phyloP scores from a whole-genome alignment of 2,329 filamentous ascomycete genomes.

The Clathrospora elynae region DNA sequence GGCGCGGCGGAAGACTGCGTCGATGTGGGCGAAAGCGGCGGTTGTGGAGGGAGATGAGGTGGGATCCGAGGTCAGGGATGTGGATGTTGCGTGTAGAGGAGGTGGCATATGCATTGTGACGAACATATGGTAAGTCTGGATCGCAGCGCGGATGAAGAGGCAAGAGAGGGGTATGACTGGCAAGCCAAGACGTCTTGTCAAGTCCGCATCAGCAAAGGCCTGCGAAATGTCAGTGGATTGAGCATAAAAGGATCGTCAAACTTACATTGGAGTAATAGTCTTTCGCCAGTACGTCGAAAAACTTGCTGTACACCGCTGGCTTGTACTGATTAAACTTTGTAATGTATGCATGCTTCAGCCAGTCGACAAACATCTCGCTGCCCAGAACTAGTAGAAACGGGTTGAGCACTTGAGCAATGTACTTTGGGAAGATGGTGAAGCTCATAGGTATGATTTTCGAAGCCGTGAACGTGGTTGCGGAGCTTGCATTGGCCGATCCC shows the following conservation, averaged over 20 bases:
- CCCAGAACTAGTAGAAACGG: slow-evolving; percentile 94
- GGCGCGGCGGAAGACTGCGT: slow-evolving; percentile 75
- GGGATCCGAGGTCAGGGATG: slow-evolving; percentile 66
- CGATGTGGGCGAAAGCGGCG: slow-evolving; percentile 78
- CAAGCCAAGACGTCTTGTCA: slow-evolving; percentile 86
- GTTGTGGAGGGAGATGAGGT: slow-evolving; percentile 71
- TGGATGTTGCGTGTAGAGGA: slow-evolving; percentile 69
- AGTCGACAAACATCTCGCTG: slow-evolving; percentile 95
- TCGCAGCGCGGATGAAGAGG: slow-evolving; percentile 89
- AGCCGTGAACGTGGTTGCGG: slow-evolving; percentile 60
- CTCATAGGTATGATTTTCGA: slow-evolving; percentile 83
- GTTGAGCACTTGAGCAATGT: slow-evolving; percentile 86
- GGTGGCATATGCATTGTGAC: slow-evolving; percentile 82
- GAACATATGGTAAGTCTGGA: slow-evolving; percentile 99
- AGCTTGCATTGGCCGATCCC: slow-evolving; percentile 54
- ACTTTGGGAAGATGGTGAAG: slow-evolving; percentile 86
- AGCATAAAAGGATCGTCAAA: neutral
- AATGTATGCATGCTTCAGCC: slow-evolving; percentile 96
- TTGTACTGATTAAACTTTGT: slow-evolving; percentile 98
- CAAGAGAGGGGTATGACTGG: slow-evolving; percentile 92
- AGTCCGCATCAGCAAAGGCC: slow-evolving; percentile 88
- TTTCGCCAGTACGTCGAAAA: slow-evolving; percentile 91
- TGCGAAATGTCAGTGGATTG: slow-evolving; percentile 40
- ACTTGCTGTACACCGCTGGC: slow-evolving; percentile 84
- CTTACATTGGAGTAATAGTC: slow-evolving; percentile 94